Percentiles rank a stretch among this genome's conserved stretches.
phyloP scores from a whole-genome alignment of 2,329 filamentous ascomycete genomes.

The Fusarium scirpi region DNA sequence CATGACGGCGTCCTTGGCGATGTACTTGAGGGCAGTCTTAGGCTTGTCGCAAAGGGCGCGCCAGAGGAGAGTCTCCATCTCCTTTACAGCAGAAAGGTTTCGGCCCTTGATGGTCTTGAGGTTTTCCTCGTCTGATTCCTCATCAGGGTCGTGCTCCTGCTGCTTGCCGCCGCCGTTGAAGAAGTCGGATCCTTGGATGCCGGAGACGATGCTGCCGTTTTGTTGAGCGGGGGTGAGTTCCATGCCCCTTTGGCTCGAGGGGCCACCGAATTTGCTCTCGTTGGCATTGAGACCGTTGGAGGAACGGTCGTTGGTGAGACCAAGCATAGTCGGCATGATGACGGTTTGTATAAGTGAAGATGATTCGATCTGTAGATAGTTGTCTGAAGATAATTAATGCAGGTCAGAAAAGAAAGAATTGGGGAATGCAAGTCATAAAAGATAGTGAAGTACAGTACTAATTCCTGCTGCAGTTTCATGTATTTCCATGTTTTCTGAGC shows the following conservation, averaged over 20 bases:
- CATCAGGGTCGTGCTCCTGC: conserved; percentile 39
- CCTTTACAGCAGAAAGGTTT: conserved; percentile 44
- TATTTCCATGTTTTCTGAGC: conserved; percentile 40
- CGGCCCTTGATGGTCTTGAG: conserved; percentile 48
- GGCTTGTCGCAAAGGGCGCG: conserved; percentile 49
- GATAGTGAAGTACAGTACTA: conserved; percentile 3
- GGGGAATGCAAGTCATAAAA: conserved; percentile 27
- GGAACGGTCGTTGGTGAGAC: conserved; percentile 45
- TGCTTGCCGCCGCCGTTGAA: conserved; percentile 44
- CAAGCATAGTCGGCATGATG: conserved; percentile 48
- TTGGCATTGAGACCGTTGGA: conserved; percentile 39
- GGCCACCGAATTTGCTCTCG: conserved; percentile 32
- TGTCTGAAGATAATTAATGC: background rate
- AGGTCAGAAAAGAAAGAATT: conserved; percentile 1
- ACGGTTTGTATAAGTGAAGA: conserved; percentile 7
- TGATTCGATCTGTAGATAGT: conserved; percentile 3
- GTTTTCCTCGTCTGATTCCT: conserved; percentile 45
- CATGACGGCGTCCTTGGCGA: conserved; percentile 46
- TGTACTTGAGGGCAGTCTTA: conserved; percentile 46
- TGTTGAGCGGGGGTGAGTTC: conserved; percentile 33
- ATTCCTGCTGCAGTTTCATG: conserved; percentile 15
- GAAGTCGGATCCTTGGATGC: conserved; percentile 44
- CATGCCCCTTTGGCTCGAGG: conserved; percentile 34
- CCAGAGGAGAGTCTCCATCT: conserved; percentile 49
- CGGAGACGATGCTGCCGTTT: conserved; percentile 35